Evolutionary conservation across 352 stramenopile species (phyloP).

Genomic region (Pythium apleroticum): DNA sequence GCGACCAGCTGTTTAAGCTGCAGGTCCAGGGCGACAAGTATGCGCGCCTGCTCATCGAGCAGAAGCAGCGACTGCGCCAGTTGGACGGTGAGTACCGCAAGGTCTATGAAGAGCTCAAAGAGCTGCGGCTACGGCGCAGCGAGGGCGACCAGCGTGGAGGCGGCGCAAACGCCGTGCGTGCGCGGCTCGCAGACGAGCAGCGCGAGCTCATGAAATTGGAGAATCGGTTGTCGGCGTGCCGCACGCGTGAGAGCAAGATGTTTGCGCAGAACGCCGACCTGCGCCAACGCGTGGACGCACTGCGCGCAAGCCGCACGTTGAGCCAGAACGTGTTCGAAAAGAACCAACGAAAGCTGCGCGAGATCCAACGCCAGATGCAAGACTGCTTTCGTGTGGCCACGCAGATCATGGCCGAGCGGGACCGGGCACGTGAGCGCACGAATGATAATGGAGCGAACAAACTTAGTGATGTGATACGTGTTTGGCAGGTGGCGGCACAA

Average conservation of each 20-base stretch:
- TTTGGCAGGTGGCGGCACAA: conserved; percentile 54
- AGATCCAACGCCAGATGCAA: conserved; percentile 80
- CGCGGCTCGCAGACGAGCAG: conserved; percentile 71
- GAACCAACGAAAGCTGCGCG: conserved; percentile 69
- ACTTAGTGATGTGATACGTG: neutral
- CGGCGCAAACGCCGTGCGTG: conserved; percentile 65
- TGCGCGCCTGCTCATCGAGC: conserved; percentile 57
- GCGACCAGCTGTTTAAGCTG: conserved; percentile 81
- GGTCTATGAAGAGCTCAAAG: conserved; percentile 62
- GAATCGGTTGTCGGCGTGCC: conserved; percentile 71
- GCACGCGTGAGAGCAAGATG: conserved; percentile 78
- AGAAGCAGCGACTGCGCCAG: conserved; percentile 69
- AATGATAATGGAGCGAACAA: no score
- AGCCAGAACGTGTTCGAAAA: conserved; percentile 81
- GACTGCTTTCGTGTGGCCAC: conserved; percentile 68
- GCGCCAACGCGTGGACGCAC: conserved; percentile 49
- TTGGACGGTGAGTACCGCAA: conserved; percentile 74
- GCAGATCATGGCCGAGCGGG: conserved; percentile 67
- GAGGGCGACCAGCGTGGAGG: conserved; percentile 74
- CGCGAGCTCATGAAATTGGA: conserved; percentile 79
- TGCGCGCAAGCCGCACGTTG: conserved; percentile 60
- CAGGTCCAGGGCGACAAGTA: conserved; percentile 84
- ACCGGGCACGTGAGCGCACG: conserved; percentile 55
- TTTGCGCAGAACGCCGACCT: conserved; percentile 56
- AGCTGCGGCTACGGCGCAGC: conserved; percentile 60